Percentiles rank a stretch among this genome's conserved stretches.
These are phyloP conservation scores for Nemophila menziesii DNA, from an alignment of 257 asterid genomes.

Conservation along the genomic window DNA sequence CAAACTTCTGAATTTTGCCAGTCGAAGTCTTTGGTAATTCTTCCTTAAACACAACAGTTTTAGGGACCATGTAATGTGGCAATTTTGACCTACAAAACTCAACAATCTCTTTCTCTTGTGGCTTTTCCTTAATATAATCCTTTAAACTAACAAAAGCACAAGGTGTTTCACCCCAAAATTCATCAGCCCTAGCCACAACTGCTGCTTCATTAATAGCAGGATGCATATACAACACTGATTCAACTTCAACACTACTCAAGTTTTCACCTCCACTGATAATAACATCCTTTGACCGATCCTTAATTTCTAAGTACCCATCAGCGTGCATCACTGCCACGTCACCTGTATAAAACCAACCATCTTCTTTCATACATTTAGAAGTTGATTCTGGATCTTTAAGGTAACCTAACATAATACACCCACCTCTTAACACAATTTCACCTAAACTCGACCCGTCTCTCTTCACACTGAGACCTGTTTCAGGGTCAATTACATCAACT, in stretches of 20 bases:
- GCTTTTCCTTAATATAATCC: slow-evolving; percentile 22
- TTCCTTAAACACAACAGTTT: slow-evolving; percentile 40
- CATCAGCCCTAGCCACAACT: slow-evolving; percentile 73
- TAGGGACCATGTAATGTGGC: slow-evolving; percentile 70
- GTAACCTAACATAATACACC: slow-evolving; percentile 51
- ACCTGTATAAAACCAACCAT: slow-evolving; percentile 77
- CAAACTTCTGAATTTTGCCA: slow-evolving; percentile 62
- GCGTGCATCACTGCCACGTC: slow-evolving; percentile 77
- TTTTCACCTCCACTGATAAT: slow-evolving; percentile 81
- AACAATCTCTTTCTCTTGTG: slow-evolving; percentile 37
- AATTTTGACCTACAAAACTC: slow-evolving; percentile 37
- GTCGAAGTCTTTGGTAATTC: slow-evolving; percentile 81
- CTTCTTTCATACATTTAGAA: slow-evolving; percentile 25
- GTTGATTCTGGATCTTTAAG: slow-evolving; percentile 53
- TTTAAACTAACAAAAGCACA: slow-evolving; percentile 70
- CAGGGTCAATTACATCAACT: slow-evolving; percentile 41
- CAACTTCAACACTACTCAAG: slow-evolving; percentile 80
- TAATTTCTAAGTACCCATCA: slow-evolving; percentile 63
- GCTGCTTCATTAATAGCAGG: slow-evolving; percentile 80
- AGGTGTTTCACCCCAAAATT: slow-evolving; percentile 77
- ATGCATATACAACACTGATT: slow-evolving; percentile 50
- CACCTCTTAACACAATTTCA: slow-evolving; percentile 51
- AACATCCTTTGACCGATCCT: slow-evolving; percentile 77
- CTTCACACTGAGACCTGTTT: slow-evolving; percentile 33
- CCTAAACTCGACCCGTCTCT: slow-evolving; percentile 45